phyloP scores from a whole-genome alignment of 2,329 filamentous ascomycete genomes.

The Penicillium sp. region DNA sequence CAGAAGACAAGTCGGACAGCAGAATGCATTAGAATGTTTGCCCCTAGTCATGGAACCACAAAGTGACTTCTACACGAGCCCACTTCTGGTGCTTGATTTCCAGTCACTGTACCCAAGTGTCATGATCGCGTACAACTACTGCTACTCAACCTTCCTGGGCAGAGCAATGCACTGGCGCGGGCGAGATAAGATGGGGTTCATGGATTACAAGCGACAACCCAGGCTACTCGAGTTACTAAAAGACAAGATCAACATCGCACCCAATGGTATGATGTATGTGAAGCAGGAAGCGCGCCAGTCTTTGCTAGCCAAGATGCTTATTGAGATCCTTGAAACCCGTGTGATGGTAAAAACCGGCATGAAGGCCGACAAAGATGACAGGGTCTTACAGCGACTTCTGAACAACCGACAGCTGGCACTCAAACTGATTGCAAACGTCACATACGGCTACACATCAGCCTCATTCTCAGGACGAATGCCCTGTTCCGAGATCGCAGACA shows the following conservation, averaged over 20 bases:
- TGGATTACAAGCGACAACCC: constrained; percentile 75
- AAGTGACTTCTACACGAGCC: constrained; percentile 88
- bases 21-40: constrained; percentile 91
- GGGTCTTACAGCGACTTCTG: constrained; percentile 75
- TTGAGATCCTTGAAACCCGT: constrained; percentile 90
- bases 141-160: constrained; percentile 94
- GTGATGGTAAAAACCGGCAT: constrained; percentile 98
- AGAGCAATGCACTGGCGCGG: constrained; percentile 85
- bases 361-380: constrained; percentile 90
- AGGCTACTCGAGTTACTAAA: constrained; percentile 73
- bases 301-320: constrained; percentile 90
- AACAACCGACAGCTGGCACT: constrained; percentile 93
- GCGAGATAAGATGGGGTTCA: constrained; percentile 90
- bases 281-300: constrained; percentile 84
- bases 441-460: constrained; percentile 95
- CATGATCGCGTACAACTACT: constrained; percentile 99
- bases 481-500: constrained; percentile 95
- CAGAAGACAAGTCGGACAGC: constrained; percentile 84
- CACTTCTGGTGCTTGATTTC: constrained; percentile 88
- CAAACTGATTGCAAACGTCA: constrained; percentile 97
- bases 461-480: constrained; percentile 98
- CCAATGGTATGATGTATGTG: constrained; percentile 95
- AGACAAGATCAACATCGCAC: constrained; percentile 85
- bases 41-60: constrained; percentile 97
- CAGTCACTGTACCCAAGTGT: constrained; percentile 95